Percentiles rank a stretch among this genome's conserved stretches.
These are phyloP conservation scores for Pleurozium schreberi DNA, from an alignment of 225 moss, liverwort and hornwort species.

Conservation along the genomic window DNA sequence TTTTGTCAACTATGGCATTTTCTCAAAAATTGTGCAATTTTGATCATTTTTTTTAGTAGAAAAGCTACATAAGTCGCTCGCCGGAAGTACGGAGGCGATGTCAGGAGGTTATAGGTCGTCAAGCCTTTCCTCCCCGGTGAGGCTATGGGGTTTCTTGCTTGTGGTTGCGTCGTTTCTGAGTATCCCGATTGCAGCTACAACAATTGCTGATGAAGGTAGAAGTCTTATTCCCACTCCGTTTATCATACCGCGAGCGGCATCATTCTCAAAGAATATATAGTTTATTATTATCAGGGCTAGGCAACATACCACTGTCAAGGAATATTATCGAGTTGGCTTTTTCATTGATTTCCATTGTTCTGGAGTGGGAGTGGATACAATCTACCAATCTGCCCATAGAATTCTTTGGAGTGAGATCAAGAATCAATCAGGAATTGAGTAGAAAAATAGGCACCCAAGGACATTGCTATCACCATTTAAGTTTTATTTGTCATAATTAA, in stretches of 20 bases:
- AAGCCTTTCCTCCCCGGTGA: background rate
- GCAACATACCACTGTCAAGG: background rate
- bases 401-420: background rate
- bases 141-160: slow-evolving; percentile 1
- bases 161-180: background rate
- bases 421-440: background rate
- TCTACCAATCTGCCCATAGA: background rate
- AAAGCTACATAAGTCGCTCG: too few species aligned
- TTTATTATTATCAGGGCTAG: background rate
- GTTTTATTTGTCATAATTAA: too few species aligned
- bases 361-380: background rate
- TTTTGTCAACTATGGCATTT: too few species aligned
- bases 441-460: background rate
- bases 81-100: background rate
- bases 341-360: background rate
- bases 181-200: slow-evolving; percentile 14
- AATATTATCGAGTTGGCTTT: background rate
- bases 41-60: too few species aligned
- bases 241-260: background rate
- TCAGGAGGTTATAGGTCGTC: slow-evolving; percentile 3
- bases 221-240: background rate
- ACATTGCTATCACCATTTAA: background rate
- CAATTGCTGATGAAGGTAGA: slow-evolving; percentile 43
- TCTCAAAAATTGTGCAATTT: too few species aligned
- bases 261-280: background rate